Percentiles rank a stretch among this genome's conserved stretches.
phyloP scores from a whole-genome alignment of 2,329 filamentous ascomycete species.

The Aspergillus pseudoterreus region DNA sequence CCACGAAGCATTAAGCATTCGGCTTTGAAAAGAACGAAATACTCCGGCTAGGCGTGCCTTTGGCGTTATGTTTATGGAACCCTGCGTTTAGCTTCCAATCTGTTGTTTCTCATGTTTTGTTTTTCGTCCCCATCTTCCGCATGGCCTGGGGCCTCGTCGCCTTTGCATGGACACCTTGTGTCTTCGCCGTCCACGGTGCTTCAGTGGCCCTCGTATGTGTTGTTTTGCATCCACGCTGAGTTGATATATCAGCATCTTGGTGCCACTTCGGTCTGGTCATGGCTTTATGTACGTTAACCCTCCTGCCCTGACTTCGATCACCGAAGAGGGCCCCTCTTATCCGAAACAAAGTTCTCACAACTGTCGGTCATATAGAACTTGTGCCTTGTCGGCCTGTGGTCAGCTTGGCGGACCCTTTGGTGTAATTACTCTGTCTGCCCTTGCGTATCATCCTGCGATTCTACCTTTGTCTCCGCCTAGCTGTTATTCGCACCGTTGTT shows the following conservation, averaged over 20 bases:
- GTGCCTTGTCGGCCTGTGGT: constrained; percentile 27
- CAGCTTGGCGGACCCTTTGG: constrained; percentile 19
- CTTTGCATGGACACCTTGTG: constrained; percentile 4
- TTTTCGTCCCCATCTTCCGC: constrained; percentile 17
- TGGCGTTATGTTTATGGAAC: constrained; percentile 32
- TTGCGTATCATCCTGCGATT: constrained; percentile 25
- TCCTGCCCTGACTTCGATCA: constrained; percentile 41
- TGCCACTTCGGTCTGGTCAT: constrained; percentile 32
- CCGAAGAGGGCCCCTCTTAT: constrained; percentile 40
- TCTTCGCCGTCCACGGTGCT: constrained; percentile 2
- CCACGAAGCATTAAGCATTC: constrained; percentile 33
- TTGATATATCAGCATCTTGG: constrained; percentile 35
- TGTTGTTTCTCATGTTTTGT: constrained; percentile 16
- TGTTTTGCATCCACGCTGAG: constrained; percentile 36
- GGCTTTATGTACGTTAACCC: constrained; percentile 51
- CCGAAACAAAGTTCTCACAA: constrained; percentile 46
- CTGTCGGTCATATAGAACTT: constrained; percentile 40
- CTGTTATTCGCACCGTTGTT: neutral
- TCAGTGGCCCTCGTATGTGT: constrained; percentile 27
- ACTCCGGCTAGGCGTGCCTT: constrained; percentile 30
- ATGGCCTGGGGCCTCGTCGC: constrained; percentile 11
- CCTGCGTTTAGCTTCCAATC: constrained; percentile 11
- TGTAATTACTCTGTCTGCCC: constrained; percentile 34
- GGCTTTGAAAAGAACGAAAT: constrained; percentile 29
- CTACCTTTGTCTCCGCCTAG: constrained; percentile 12